phyloP scores from a whole-genome alignment of 768 basidiomycete genomes.

The Mrakia frigida region DNA sequence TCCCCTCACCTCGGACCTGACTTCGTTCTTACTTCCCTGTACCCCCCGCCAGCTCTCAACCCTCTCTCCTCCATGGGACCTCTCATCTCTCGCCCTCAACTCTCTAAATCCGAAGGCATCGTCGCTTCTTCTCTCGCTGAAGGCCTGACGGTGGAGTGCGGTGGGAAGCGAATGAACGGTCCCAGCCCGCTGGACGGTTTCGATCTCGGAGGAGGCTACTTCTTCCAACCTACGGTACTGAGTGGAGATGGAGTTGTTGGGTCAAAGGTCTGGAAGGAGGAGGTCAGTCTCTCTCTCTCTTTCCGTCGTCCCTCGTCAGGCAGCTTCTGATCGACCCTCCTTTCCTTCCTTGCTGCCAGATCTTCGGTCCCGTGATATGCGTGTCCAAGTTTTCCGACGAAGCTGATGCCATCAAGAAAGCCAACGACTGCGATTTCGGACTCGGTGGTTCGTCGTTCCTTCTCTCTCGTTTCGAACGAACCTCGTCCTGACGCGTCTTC shows the following conservation, averaged over 20 bases:
- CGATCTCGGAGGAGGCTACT: conserved; percentile 65
- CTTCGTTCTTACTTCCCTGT: neutral
- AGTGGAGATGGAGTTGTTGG: conserved; percentile 51
- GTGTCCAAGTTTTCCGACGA: conserved; percentile 62
- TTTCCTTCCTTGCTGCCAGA: neutral
- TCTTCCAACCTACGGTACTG: conserved; percentile 76
- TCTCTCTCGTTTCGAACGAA: neutral
- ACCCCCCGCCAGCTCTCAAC: conserved; percentile 55
- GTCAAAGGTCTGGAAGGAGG: conserved; percentile 72
- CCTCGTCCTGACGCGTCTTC: neutral
- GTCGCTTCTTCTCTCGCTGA: conserved; percentile 50
- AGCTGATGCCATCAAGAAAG: conserved; percentile 60
- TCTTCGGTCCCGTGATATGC: conserved; percentile 76
- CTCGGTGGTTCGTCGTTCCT: conserved; percentile 49
- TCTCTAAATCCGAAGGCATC: conserved; percentile 61
- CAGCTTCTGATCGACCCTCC: neutral
- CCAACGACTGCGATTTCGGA: conserved; percentile 73
- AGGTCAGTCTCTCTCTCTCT: conserved; percentile 47
- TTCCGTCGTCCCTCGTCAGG: neutral
- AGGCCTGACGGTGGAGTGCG: conserved; percentile 50
- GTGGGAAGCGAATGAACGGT: conserved; percentile 63
- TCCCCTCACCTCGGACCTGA: neutral
- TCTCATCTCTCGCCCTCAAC: conserved; percentile 62
- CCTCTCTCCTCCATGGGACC: conserved; percentile 71
- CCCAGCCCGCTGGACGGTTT: conserved; percentile 62